Conservation (phyloP, 2,329 filamentous ascomycete genomes). For the Ceratocystis harringtonii region DNA sequence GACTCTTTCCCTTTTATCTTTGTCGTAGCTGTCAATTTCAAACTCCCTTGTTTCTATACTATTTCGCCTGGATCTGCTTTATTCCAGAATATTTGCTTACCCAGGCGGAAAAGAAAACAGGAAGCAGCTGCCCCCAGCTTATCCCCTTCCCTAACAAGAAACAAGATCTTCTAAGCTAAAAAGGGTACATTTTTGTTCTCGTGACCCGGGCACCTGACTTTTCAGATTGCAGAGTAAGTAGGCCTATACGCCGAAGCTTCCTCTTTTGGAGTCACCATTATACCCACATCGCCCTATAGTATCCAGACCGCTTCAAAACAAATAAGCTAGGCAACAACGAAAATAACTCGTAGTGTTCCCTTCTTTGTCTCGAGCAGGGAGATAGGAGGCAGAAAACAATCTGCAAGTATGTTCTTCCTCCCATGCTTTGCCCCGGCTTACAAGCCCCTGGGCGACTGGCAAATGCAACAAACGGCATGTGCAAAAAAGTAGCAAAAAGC, state of each 20-base stretch:
- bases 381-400: not conserved
- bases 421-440: not conserved
- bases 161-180: not conserved
- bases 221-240: not conserved
- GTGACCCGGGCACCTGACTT: constrained; percentile 6
- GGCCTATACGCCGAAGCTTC: not conserved
- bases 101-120: not conserved
- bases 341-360: not conserved
- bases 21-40: not conserved
- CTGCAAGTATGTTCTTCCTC: not conserved
- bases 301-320: not conserved
- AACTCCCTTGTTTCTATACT: not conserved
- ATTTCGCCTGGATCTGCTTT: not conserved
- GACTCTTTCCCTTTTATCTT: not conserved
- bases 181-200: not conserved
- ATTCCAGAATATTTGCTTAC: not conserved
- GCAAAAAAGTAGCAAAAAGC: not conserved
- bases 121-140: not conserved
- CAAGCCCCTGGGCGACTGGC: not conserved
- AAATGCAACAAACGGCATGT: not conserved
- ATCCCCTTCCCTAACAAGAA: not conserved
- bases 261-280: not conserved
- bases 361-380: not conserved
- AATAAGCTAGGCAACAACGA: not conserved
- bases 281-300: not conserved